A percentile compares a stretch with the other conserved stretches of the same genome.
phyloP scores from a whole-genome alignment of 371 early-diverging fungal species.

The Chytridium lagenaria region DNA sequence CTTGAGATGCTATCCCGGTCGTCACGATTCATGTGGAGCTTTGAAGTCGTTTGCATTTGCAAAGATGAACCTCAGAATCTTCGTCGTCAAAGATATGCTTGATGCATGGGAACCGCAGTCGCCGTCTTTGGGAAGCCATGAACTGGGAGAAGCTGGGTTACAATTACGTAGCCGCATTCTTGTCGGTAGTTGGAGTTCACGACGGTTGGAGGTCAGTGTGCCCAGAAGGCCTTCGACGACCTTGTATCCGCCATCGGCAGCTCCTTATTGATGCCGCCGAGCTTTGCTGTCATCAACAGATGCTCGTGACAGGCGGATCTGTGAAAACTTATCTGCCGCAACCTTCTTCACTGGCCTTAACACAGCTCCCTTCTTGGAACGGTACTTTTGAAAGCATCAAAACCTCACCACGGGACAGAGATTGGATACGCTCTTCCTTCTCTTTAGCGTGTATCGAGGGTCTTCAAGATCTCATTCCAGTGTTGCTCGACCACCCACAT shows the following conservation, averaged over 20 bases:
- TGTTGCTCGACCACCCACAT: background rate
- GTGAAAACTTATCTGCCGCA: background rate
- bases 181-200: background rate
- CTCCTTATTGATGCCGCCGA: background rate
- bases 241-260: background rate
- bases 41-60: background rate
- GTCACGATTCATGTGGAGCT: background rate
- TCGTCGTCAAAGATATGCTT: background rate
- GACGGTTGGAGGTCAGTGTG: background rate
- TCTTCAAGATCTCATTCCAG: background rate
- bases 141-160: background rate
- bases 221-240: background rate
- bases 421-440: background rate
- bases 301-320: background rate
- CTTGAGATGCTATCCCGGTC: background rate
- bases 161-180: background rate
- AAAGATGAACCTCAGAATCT: background rate
- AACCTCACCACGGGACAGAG: background rate
- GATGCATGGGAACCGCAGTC: no score
- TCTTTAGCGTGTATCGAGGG: background rate
- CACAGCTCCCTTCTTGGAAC: background rate
- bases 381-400: background rate
- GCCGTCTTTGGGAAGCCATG: background rate
- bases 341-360: no score
- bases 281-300: no score